Evolutionary conservation across 2,329 filamentous ascomycete genomes (phyloP), one percentile per base, ranked within the genome.

Genomic region (Beauveria sp.): DNA sequence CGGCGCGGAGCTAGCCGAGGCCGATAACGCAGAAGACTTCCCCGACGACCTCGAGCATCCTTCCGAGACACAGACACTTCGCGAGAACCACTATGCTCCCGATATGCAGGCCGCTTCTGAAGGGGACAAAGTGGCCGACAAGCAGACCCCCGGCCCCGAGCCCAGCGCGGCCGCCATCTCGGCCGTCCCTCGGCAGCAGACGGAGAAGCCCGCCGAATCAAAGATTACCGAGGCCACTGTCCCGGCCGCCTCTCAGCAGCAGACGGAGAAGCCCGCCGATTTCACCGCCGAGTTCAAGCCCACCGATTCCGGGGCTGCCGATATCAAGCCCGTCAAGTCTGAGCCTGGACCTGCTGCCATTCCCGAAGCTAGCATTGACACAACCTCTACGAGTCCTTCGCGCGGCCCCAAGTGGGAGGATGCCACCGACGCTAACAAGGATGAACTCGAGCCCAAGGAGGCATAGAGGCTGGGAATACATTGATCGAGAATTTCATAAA

Each of bases 1-100:
- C 76, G 93, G 92, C 64, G 84, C 89, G 49, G 93, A 98, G 74
- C 80, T 97, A 20, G 88, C 89, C 40, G 89, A 92, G 53, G 92
- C 96, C 56, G 86, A 88, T 38, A 74, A 72, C 22, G 72, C 70
- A 14, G 71, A 71, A 42, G 74, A 69, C 28, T 69, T 69, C 2
- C 67, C 68, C 2, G 65, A 68, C 4, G 67, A 48, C 31, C 18
- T 54, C 5, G 62, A 57, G 12, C 52, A 40, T 24, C 38, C 60
- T 12, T 3, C 31, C 14, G 52, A 51, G 9, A 8, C 46, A 22
- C 59, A 50, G 42, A 20, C 22, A 5, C 26, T 12, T 20, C 46
- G 24, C 34, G 18, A 28, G 22, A 20, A 43, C 16, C 16, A 26
- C 34, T 14, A 63, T 24, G 63, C 65, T 18, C 7, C 20, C 9